phyloP scores from a whole-genome alignment of 2,329 filamentous ascomycete species.

The Apiospora marii region DNA sequence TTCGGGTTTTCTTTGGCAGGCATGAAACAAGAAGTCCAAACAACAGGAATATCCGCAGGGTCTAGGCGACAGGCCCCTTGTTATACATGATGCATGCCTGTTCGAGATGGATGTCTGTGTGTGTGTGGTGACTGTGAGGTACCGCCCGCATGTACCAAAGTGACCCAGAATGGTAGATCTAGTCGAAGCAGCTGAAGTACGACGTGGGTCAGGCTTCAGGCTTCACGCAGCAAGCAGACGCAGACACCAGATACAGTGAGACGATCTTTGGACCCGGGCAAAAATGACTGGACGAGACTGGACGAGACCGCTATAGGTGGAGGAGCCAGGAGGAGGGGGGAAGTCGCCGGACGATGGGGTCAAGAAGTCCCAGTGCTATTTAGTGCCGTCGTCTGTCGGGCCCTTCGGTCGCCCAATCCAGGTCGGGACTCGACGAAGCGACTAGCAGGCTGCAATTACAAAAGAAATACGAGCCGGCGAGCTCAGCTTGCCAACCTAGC shows the following conservation, averaged over 20 bases:
- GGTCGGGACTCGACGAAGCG: not conserved
- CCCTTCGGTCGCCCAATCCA: not conserved
- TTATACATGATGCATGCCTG: slow-evolving; percentile 20
- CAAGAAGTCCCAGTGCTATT: not conserved
- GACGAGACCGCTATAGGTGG: not conserved
- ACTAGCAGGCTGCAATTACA: not conserved
- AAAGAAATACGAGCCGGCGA: not conserved
- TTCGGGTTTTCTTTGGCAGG: not conserved
- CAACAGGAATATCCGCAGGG: not conserved
- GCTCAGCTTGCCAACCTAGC: not conserved
- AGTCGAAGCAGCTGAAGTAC: not conserved
- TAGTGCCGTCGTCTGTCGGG: slow-evolving; percentile 4
- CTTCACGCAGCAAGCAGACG: not conserved
- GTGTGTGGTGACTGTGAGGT: not conserved
- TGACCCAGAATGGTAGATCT: not conserved
- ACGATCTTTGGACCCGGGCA: not conserved
- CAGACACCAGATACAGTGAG: not conserved
- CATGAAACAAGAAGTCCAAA: slow-evolving; percentile 15
- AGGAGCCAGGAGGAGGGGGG: not conserved
- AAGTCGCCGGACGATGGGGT: not conserved
- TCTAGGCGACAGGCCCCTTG: slow-evolving; percentile 7
- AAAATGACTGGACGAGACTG: not conserved
- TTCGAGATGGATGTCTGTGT: not conserved
- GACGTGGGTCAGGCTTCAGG: slow-evolving; percentile 1
- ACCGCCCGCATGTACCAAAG: not conserved